Percentiles rank a stretch among this genome's conserved stretches.
These are phyloP conservation scores for Blastobotrys arbuscula DNA, from an alignment of 1,139 yeast species.

Conservation along the genomic window DNA sequence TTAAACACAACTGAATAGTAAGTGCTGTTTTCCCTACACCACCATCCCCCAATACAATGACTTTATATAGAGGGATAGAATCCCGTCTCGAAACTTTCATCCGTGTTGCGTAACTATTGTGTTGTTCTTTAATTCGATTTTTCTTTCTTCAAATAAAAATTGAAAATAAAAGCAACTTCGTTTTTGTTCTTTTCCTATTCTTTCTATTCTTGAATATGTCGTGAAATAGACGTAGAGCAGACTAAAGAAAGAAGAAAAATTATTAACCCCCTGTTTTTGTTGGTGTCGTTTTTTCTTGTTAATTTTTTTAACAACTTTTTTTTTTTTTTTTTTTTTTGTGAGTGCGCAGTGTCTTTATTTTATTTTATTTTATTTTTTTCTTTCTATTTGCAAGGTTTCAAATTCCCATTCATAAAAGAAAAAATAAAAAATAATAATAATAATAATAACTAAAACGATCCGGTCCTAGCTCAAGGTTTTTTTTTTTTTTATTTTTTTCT, in stretches of 20 bases:
- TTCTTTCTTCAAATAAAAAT: neutral
- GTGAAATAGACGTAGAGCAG: neutral
- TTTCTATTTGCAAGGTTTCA: neutral
- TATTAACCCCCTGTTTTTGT: neutral
- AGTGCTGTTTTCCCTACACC: conserved; percentile 97
- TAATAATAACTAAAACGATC: too few relatives aligned
- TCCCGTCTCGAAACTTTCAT: conserved; percentile 25
- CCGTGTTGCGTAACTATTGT: neutral
- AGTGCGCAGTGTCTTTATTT: neutral
- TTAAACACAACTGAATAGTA: conserved; percentile 57
- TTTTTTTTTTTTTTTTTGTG: neutral
- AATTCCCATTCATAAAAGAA: too few relatives aligned
- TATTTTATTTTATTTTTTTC: neutral
- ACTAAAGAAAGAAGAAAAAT: neutral
- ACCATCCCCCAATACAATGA: conserved; percentile 96
- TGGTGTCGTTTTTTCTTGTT: neutral
- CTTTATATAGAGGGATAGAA: conserved; percentile 45
- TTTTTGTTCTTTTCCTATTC: too few relatives aligned
- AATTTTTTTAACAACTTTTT: neutral
- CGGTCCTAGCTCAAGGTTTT: neutral
- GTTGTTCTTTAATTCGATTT: too few relatives aligned
- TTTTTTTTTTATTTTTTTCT: too few relatives aligned
- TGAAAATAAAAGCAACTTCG: neutral
- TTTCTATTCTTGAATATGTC: too few relatives aligned
- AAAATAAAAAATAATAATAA: too few relatives aligned